A percentile compares a stretch with the other conserved stretches of the same genome.
phyloP scores from a whole-genome alignment of 2,329 filamentous ascomycete genomes.

The Aspergillus uvarum region DNA sequence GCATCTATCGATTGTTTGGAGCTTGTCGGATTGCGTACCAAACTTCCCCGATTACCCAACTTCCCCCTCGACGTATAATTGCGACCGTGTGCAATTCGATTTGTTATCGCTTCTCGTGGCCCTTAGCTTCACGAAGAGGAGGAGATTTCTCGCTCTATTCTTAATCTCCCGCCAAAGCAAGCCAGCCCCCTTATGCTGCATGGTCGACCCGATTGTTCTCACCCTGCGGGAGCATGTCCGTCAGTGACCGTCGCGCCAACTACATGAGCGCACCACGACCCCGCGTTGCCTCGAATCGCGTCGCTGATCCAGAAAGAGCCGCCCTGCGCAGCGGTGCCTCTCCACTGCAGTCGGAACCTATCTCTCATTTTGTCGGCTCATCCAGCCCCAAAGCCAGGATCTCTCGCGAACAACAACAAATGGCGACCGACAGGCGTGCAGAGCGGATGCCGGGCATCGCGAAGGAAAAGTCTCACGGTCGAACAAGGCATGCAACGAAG shows the following conservation, averaged over 20 bases:
- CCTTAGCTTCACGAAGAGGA: background rate
- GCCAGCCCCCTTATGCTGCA: slow-evolving; percentile 21
- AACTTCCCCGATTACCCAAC: background rate
- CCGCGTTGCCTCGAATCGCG: slow-evolving; percentile 44
- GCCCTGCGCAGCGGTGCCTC: slow-evolving; percentile 31
- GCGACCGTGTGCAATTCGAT: background rate
- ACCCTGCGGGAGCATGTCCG: slow-evolving; percentile 36
- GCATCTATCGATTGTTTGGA: slow-evolving; percentile 9
- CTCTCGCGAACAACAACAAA: slow-evolving; percentile 35
- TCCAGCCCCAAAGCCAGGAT: slow-evolving; percentile 33
- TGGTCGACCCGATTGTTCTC: slow-evolving; percentile 22
- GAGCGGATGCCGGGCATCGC: slow-evolving; percentile 56
- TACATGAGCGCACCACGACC: slow-evolving; percentile 41
- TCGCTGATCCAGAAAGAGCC: slow-evolving; percentile 33
- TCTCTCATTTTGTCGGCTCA: slow-evolving; percentile 34
- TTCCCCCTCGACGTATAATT: background rate
- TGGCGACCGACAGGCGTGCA: slow-evolving; percentile 40
- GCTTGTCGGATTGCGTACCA: background rate
- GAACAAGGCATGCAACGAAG: slow-evolving; percentile 59
- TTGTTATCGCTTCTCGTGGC: background rate
- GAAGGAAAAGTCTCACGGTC: slow-evolving; percentile 61
- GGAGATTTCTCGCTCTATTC: background rate
- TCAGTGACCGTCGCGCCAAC: slow-evolving; percentile 42
- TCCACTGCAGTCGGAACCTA: slow-evolving; percentile 31
- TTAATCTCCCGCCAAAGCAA: background rate